Base-by-base conservation (phyloP, 2,329 filamentous ascomycete species). In the Aspergillus aculeatus region DNA sequence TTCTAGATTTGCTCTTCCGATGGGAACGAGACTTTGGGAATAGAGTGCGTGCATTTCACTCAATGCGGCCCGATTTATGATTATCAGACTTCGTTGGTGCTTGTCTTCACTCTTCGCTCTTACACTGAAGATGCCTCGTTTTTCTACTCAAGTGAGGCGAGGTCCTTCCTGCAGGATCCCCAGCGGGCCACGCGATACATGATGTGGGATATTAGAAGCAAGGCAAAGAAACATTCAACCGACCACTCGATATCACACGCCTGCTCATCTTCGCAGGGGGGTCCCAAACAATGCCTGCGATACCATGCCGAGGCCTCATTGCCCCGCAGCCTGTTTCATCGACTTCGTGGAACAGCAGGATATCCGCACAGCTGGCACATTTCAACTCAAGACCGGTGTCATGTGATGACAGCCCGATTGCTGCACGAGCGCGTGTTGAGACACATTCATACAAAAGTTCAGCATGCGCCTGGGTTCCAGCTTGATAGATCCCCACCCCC, bases 401-500 rank as follows among this genome's bases (percentile, higher is more conserved):
- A 10, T 51, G 21, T 14, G 49, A 6, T 1, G 52, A 38, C 21
- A 77, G 53, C 2, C 75, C 75, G 44, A 77, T 77, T 4, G 75
- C 75, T 21, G 63, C 64, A 19, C 74, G 66, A 1, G 80, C 78
- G 31, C 79, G 70, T 14, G 73, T 77, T 11, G 80, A 83, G 3
- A 84, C 78, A 70, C 80, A 78, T 70, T 82, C 77, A 73, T 82
- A 89, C 50, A 91, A 73, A 4, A 86, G 61, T 61, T 83, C 79
- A 0, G 86, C 83, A 68, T 89, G 86, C 16, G 74, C 69, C 60
- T 80, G 81, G 1, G 85, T 88, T 0, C 87, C 88, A 1, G 84
- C 83, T 62, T 90, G 87, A 68, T 91, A 91, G 3, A 91, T 69
- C 0, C 86, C 87, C 0, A 90, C 85, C 1, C 85, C 84, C 55